Percentiles rank a stretch among this genome's conserved stretches.
Conservation (phyloP, 2,329 filamentous ascomycete genomes). For the Akanthomyces lecanii region DNA sequence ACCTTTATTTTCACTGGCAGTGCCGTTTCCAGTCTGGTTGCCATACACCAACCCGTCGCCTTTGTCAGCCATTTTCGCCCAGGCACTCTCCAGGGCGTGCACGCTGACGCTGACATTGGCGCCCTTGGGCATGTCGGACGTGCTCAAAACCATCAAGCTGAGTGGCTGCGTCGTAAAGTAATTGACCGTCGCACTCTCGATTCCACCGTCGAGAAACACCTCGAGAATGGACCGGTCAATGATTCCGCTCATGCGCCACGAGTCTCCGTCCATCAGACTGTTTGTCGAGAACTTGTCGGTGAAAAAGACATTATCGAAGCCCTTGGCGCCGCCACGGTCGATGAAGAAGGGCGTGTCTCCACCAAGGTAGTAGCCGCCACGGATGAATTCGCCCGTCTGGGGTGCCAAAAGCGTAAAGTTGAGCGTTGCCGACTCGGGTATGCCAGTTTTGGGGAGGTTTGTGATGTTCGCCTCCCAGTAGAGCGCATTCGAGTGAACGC, state of each 20-base stretch:
- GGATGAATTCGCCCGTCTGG: slow-evolving; percentile 24
- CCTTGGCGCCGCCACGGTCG: slow-evolving; percentile 25
- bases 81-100: slow-evolving; percentile 26
- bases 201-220: slow-evolving; percentile 31
- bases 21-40: slow-evolving; percentile 7
- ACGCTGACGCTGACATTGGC: slow-evolving; percentile 24
- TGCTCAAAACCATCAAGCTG: slow-evolving; percentile 22
- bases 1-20: background rate
- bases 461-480: slow-evolving; percentile 53
- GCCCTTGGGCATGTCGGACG: slow-evolving; percentile 21
- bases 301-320: slow-evolving; percentile 31
- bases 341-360: slow-evolving; percentile 28
- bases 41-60: slow-evolving; percentile 15
- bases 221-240: slow-evolving; percentile 34
- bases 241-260: slow-evolving; percentile 30
- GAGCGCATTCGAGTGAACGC: slow-evolving; percentile 46
- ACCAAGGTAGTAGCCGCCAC: slow-evolving; percentile 27
- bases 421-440: slow-evolving; percentile 23
- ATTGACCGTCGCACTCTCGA: slow-evolving; percentile 30
- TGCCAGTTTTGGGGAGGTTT: slow-evolving; percentile 24
- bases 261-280: slow-evolving; percentile 19
- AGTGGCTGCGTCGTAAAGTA: slow-evolving; percentile 30
- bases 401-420: slow-evolving; percentile 28
- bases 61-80: slow-evolving; percentile 18
- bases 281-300: slow-evolving; percentile 29